Percentiles rank a stretch among this genome's conserved stretches.
These are phyloP conservation scores for Eucalyptus grandis DNA, from an alignment of 345 rosid species.

Conservation along the genomic window DNA sequence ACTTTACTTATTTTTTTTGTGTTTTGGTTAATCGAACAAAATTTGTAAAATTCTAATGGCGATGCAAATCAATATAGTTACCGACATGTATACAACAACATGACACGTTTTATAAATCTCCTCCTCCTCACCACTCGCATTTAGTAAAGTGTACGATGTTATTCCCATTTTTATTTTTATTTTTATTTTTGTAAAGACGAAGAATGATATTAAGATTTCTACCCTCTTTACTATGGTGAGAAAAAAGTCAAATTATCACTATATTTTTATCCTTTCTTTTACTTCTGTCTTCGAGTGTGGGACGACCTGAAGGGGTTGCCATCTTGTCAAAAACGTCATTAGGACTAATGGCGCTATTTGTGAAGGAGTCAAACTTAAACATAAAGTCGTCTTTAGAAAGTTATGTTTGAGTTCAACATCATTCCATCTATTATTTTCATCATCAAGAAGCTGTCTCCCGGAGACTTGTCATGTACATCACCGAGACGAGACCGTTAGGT, in stretches of 20 bases:
- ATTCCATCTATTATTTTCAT: neutral
- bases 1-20: neutral
- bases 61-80: fast-evolving
- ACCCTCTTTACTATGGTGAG: too few relatives aligned
- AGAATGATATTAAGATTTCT: neutral
- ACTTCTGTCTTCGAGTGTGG: neutral
- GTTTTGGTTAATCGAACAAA: neutral
- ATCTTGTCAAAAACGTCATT: neutral
- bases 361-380: neutral
- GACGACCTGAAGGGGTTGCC: neutral
- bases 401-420: neutral
- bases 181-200: too few relatives aligned
- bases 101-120: neutral
- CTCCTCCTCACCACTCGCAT: neutral
- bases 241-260: neutral
- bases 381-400: neutral
- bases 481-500: neutral
- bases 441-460: neutral
- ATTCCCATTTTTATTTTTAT: too few relatives aligned
- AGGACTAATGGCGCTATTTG: neutral
- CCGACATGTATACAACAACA: too few relatives aligned
- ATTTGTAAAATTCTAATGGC: fast-evolving
- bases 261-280: too few relatives aligned
- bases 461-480: neutral
- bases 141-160: neutral